These are phyloP conservation scores for Colletotrichum shisoi DNA, from an alignment of 2,329 filamentous ascomycete genomes.

Conservation along the genomic window DNA sequence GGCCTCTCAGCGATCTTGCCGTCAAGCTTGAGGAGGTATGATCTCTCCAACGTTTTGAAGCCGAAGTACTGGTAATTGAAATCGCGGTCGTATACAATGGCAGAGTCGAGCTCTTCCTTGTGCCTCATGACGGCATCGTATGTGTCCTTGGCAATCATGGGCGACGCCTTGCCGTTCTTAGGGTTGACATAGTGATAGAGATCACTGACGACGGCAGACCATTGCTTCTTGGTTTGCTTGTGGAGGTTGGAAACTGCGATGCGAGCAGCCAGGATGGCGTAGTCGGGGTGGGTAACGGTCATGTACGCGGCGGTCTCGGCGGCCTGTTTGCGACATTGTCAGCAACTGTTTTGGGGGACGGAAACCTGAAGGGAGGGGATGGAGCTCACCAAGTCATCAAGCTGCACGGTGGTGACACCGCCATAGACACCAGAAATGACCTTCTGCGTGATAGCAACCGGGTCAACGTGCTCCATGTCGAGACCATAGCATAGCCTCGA, in stretches of 20 bases:
- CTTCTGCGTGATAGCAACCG: conserved; percentile 97
- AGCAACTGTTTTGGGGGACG: conserved; percentile 21
- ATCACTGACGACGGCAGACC: conserved; percentile 92
- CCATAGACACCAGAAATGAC: conserved; percentile 99
- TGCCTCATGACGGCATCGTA: conserved; percentile 96
- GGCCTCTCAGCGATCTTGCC: conserved; percentile 97
- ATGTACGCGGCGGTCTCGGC: conserved; percentile 99
- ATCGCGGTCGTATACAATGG: conserved; percentile 98
- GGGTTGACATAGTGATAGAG: conserved; percentile 97
- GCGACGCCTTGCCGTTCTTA: conserved; percentile 81
- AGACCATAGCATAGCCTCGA: conserved; percentile 97
- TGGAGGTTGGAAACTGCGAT: conserved; percentile 99
- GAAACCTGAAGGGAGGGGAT: not conserved
- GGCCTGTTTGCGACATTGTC: conserved; percentile 65
- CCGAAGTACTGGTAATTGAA: conserved; percentile 99
- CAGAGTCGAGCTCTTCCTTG: conserved; percentile 96
- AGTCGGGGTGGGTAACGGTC: conserved; percentile 99
- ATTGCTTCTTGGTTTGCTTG: conserved; percentile 99
- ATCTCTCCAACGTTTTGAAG: conserved; percentile 98
- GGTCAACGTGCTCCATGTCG: conserved; percentile 92
- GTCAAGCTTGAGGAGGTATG: conserved; percentile 93
- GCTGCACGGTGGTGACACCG: conserved; percentile 93
- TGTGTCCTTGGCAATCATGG: conserved; percentile 92
- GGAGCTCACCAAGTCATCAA: conserved; percentile 88
- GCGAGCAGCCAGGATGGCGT: conserved; percentile 96